Evolutionary conservation across 2,329 filamentous ascomycete genomes (phyloP), one percentile per base, ranked within the genome.

Genomic region (Cordyceps farinosa): DNA sequence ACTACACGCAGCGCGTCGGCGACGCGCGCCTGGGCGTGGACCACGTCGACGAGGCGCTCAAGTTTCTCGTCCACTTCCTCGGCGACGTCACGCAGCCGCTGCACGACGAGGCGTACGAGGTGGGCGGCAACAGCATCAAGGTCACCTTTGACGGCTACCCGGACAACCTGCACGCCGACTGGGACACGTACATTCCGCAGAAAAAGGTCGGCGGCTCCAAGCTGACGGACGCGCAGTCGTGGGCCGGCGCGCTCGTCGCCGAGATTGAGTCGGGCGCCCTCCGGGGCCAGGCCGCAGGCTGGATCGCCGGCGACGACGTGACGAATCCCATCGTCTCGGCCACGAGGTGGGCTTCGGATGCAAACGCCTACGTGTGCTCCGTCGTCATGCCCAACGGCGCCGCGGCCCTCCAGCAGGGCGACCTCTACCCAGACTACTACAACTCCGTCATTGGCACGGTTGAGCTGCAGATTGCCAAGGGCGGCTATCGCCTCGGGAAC

Each of bases 161-260:
- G 44, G 83, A 82, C 34, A 88, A 89, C 70, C 77, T 89, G 6
- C 86, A 88, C 71, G 71, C 81, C 5, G 78, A 84, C 57, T 88
- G 86, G 86, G 86, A 88, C 70, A 84, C 80, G 6, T 75, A 79
- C 56, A 86, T 87, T 65, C 81, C 83, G 11, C 78, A 85, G 68
- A 73, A 74, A 58, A 71, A 77, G 40, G 70, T 74, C 1, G 77
- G 77, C 61, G 77, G 76, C 65, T 70, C 69, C 34, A 70, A 68
- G 3, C 68, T 76, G 48, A 52, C 72, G 29, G 70, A 74, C 3
- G 78, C 78, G 2, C 73, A 74, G 69, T 66, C 70, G 3, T 80
- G 78, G 78, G 75, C 78, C 10, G 66, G 68, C 29, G 70, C 68
- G 1, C 70, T 80, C 38, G 62, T 65, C 29, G 51, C 51, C 67